Evolutionary conservation across 2,329 filamentous ascomycete genomes (phyloP).

Genomic region (Paramyrothecium sp.): DNA sequence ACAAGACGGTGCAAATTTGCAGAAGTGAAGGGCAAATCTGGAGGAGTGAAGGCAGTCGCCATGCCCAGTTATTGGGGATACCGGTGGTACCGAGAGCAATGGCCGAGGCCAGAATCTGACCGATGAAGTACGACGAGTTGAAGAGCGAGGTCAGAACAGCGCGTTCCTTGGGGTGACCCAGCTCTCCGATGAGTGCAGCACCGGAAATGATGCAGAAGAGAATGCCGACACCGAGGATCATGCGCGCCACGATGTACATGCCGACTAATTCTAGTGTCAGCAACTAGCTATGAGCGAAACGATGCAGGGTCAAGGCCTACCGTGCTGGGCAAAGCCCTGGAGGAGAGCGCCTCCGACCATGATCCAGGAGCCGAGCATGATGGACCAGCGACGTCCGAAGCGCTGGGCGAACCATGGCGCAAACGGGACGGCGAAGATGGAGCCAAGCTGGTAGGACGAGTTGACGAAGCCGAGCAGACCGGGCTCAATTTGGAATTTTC

Average conservation of each 20-base stretch:
- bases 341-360: constrained; percentile 55
- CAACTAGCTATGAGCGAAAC: not conserved
- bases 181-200: constrained; percentile 57
- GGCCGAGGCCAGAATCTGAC: constrained; percentile 47
- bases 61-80: constrained; percentile 25
- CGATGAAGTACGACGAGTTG: constrained; percentile 57
- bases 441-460: constrained; percentile 54
- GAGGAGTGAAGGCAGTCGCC: constrained; percentile 41
- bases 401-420: constrained; percentile 49
- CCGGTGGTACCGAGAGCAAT: constrained; percentile 45
- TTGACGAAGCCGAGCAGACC: constrained; percentile 45
- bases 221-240: constrained; percentile 62
- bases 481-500: constrained; percentile 21
- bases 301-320: constrained; percentile 10
- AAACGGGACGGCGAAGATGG: constrained; percentile 52
- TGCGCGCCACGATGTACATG: constrained; percentile 60
- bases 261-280: constrained; percentile 30
- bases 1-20: constrained; percentile 38
- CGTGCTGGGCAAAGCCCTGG: constrained; percentile 49
- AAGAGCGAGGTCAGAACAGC: constrained; percentile 57
- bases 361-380: constrained; percentile 52
- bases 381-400: constrained; percentile 45
- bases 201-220: constrained; percentile 58
- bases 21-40: constrained; percentile 39
- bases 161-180: constrained; percentile 60